These are phyloP conservation scores for Pseudomonodictys pantanalensis DNA, from an alignment of 495 filamentous ascomycete genomes.

Conservation along the genomic window DNA sequence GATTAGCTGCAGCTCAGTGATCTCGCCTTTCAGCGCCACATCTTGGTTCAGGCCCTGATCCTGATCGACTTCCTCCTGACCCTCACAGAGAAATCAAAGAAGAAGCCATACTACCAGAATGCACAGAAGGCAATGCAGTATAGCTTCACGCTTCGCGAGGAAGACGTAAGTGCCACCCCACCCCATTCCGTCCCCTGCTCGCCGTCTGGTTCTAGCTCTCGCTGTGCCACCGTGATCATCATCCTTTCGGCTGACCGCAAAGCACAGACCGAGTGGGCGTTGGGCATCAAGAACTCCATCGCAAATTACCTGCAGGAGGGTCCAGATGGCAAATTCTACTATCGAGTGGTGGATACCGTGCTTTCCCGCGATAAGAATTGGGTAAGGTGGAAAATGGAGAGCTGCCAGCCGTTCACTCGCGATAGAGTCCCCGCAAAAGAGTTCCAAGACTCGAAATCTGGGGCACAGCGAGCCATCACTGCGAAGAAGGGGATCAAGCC, in stretches of 20 bases:
- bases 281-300: conserved; percentile 67
- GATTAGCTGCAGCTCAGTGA: conserved; percentile 68
- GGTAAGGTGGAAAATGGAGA: conserved; percentile 96
- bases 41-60: conserved; percentile 91
- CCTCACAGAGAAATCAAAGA: conserved; percentile 76
- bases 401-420: conserved; percentile 79
- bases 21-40: conserved; percentile 86
- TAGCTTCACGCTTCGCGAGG: conserved; percentile 67
- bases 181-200: conserved; percentile 4
- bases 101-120: conserved; percentile 65
- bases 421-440: conserved; percentile 63
- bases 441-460: conserved; percentile 62
- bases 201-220: conserved; percentile 3
- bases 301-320: conserved; percentile 74
- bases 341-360: conserved; percentile 92
- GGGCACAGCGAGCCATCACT: conserved; percentile 64
- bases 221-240: conserved; percentile 21
- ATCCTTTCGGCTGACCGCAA: conserved; percentile 32
- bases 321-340: conserved; percentile 83
- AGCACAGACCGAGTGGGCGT: conserved; percentile 68
- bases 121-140: conserved; percentile 78
- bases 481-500: conserved; percentile 47
- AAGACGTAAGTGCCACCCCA: conserved; percentile 63
- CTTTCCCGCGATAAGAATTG: conserved; percentile 94
- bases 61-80: conserved; percentile 89